Evolutionary conservation across 768 basidiomycete genomes (phyloP), one percentile per base, ranked within the genome.

Genomic region (Postia placenta): DNA sequence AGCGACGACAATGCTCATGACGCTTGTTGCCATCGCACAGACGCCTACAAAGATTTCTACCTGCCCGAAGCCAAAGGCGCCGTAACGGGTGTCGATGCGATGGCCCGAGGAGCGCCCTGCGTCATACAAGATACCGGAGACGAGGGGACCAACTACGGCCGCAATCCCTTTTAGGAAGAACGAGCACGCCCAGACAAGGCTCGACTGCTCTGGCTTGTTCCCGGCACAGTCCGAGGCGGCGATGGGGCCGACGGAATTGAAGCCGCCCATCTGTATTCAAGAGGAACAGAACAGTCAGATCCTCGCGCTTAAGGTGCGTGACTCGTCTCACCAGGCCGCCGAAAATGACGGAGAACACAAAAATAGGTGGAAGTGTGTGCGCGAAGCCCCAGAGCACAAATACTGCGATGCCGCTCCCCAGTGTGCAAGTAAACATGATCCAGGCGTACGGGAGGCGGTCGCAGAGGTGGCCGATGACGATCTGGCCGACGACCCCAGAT

Each of bases 381-480:
- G 61, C 58, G 38, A 59, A 51, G 37, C 56, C 59, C 56, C 56
- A 63, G 7, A 60, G 51, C 23, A 57, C 50, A 49, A 59, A 58
- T 12, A 56, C 56, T 17, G 51, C 52, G 22, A 43, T 25, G 14
- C 56, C 47, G 28, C 53, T 54, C 20, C 50, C 45, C n/a, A 60
- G 22, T 15, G 45, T 57, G 25, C 55, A 58, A 11, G 33, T 27
- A 43, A 52, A 45, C 58, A 60, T 58, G 27, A 60, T 45, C 48
- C 52, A 53, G 14, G 56, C 56, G 50, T 60, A 62, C 5, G 61
- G 57, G 40, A 58, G 54, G 5, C 51, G 49, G 44, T 62, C 59
- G 48, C 56, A 56, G 6, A 59, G 51, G 36, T 57, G 55, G 5
- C 59, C 59, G 35, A 60, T 55, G 23, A 57, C 40, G 25, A 63